Conservation (phyloP, 1,284 basidiomycete species). For the Cerioporus squamosus region DNA sequence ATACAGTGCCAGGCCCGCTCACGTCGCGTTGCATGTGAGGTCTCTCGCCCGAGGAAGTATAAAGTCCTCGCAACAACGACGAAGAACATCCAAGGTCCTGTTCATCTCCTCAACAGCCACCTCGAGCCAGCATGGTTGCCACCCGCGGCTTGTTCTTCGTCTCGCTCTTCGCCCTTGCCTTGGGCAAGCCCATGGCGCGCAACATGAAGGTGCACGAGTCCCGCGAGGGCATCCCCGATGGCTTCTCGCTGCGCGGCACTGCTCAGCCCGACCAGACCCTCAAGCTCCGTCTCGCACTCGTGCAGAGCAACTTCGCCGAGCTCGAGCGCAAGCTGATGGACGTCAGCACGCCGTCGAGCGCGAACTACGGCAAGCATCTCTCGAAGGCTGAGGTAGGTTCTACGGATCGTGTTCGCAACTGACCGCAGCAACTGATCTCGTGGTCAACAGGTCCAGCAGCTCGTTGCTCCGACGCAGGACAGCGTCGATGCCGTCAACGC, state of each 20-base stretch:
- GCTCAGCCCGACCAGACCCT: conserved; percentile 33
- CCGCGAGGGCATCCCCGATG: conserved; percentile 29
- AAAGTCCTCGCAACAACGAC: neutral
- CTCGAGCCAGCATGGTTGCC: conserved; percentile 26
- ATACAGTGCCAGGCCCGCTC: neutral
- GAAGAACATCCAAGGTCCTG: neutral
- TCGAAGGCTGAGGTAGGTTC: conserved; percentile 39
- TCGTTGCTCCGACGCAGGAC: conserved; percentile 40
- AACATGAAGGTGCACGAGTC: conserved; percentile 36
- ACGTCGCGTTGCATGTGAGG: conserved; percentile 7
- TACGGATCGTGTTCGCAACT: neutral
- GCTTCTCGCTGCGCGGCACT: conserved; percentile 34
- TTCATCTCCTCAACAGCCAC: conserved; percentile 2
- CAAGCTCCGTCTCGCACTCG: conserved; percentile 40
- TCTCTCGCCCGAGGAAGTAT: neutral
- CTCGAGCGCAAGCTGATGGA: conserved; percentile 40
- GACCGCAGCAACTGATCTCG: neutral
- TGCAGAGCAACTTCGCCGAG: conserved; percentile 38
- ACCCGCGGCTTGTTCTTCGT: conserved; percentile 23
- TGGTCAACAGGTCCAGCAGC: conserved; percentile 39
- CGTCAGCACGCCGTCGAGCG: conserved; percentile 39
- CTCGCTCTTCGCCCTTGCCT: conserved; percentile 30
- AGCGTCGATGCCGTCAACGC: conserved; percentile 40
- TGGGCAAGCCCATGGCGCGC: conserved; percentile 31
- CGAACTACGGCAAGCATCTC: conserved; percentile 38